phyloP scores from a whole-genome alignment of 805 yeast species.

The Candida broadrunensis region DNA sequence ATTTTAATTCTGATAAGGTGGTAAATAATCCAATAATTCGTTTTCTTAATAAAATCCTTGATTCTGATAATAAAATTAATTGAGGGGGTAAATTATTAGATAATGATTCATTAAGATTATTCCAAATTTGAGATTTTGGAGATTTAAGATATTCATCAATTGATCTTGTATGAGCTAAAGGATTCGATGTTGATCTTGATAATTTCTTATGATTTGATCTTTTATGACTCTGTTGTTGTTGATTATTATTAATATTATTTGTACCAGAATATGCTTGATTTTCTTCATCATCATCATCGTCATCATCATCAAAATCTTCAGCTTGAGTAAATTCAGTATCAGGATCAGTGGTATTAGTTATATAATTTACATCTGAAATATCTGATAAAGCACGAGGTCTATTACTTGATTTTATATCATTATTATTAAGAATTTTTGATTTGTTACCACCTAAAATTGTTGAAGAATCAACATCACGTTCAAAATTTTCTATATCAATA shows the following conservation, averaged over 20 bases:
- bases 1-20: slow-evolving; percentile 46
- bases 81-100: slow-evolving; percentile 28
- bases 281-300: slow-evolving; percentile 22
- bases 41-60: slow-evolving; percentile 45
- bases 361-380: slow-evolving; percentile 14
- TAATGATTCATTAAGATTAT: slow-evolving; percentile 17
- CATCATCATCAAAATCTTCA: slow-evolving; percentile 30
- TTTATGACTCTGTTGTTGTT: not conserved
- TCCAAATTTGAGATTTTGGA: slow-evolving; percentile 34
- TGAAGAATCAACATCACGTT: slow-evolving; percentile 26
- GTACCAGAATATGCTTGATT: slow-evolving; percentile 1
- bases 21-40: slow-evolving; percentile 44
- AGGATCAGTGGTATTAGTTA: slow-evolving; percentile 24
- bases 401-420: not conserved
- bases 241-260: not conserved
- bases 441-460: slow-evolving; percentile 4
- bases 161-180: slow-evolving; percentile 11
- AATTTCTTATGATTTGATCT: not conserved
- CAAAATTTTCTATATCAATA: slow-evolving; percentile 64
- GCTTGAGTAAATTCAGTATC: slow-evolving; percentile 34
- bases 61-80: slow-evolving; percentile 43
- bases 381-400: slow-evolving; percentile 13
- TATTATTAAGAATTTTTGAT: not conserved
- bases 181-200: slow-evolving; percentile 6
- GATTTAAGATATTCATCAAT: slow-evolving; percentile 37